phyloP scores from a whole-genome alignment of 495 filamentous ascomycete genomes.

The Paragyromitra xinjiangensis region DNA sequence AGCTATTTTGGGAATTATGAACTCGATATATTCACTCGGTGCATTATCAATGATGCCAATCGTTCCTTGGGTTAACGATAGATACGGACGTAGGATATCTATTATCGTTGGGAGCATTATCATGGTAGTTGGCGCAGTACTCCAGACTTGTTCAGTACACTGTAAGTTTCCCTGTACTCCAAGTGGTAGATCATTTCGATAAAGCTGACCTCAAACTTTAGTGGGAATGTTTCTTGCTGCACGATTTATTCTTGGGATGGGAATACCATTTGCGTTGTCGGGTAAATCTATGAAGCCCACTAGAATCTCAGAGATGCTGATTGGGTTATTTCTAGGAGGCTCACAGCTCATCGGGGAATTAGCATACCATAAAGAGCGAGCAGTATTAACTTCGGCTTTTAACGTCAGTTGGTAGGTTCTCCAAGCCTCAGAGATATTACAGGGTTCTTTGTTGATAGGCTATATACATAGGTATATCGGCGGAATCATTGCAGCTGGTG shows the following conservation, averaged over 20 bases:
- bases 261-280: conserved; percentile 71
- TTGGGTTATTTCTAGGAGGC: conserved; percentile 55
- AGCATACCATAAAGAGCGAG: conserved; percentile 71
- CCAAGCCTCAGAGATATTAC: not conserved
- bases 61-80: conserved; percentile 68
- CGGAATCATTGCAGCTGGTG: conserved; percentile 68
- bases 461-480: conserved; percentile 63
- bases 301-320: not conserved
- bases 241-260: conserved; percentile 71
- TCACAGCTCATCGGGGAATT: conserved; percentile 73
- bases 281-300: conserved; percentile 51
- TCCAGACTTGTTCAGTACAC: conserved; percentile 64
- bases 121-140: conserved; percentile 67
- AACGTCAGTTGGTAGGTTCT: conserved; percentile 65
- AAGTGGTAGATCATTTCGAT: not conserved
- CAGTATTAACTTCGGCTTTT: conserved; percentile 73
- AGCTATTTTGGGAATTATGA: conserved; percentile 48
- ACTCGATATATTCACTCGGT: conserved; percentile 52
- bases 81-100: conserved; percentile 66
- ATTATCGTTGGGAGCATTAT: conserved; percentile 69
- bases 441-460: not conserved
- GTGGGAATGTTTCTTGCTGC: conserved; percentile 71
- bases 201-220: conserved; percentile 35
- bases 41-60: conserved; percentile 64
- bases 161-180: conserved; percentile 53